Conservation (phyloP, 768 basidiomycete genomes). For the Cystobasidium onofrii region DNA sequence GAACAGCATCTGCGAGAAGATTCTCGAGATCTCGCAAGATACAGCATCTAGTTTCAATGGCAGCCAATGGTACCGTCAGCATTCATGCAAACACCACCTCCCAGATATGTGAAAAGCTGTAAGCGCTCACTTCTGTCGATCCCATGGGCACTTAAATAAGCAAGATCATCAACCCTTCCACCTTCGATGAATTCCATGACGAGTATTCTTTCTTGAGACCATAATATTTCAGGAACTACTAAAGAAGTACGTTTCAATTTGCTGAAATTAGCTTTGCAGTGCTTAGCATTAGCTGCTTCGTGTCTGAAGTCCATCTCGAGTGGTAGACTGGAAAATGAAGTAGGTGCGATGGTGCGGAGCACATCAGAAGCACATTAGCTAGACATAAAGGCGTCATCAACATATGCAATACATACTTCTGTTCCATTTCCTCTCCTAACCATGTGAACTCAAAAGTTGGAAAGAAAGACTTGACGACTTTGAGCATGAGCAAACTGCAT, state of each 20-base stretch:
- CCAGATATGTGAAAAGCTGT: not conserved
- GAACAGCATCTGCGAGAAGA: slow-evolving; percentile 94
- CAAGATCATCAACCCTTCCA: slow-evolving; percentile 75
- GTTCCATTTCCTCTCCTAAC: slow-evolving; percentile 75
- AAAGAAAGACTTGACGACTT: slow-evolving; percentile 84
- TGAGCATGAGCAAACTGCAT: slow-evolving; percentile 49
- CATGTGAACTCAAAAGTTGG: slow-evolving; percentile 78
- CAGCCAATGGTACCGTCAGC: no score
- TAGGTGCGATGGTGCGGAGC: no score
- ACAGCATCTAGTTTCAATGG: slow-evolving; percentile 58
- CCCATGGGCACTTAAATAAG: slow-evolving; percentile 65
- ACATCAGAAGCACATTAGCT: no score
- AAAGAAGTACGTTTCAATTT: slow-evolving; percentile 61
- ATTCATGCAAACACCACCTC: no score
- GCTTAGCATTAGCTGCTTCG: slow-evolving; percentile 77
- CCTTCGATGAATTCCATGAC: slow-evolving; percentile 84
- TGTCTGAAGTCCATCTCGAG: slow-evolving; percentile 89
- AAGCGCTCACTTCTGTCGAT: slow-evolving; percentile 64
- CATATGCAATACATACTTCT: slow-evolving; percentile 59
- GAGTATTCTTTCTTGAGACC: slow-evolving; percentile 71
- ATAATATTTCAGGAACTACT: slow-evolving; percentile 72
- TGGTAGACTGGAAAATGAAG: slow-evolving; percentile 48
- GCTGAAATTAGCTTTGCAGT: slow-evolving; percentile 62
- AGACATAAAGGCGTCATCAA: no score
- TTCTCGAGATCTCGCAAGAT: slow-evolving; percentile 74